These are phyloP conservation scores for Aureobasidium sp. DNA, from an alignment of 2,329 filamentous ascomycete genomes.

Conservation along the genomic window DNA sequence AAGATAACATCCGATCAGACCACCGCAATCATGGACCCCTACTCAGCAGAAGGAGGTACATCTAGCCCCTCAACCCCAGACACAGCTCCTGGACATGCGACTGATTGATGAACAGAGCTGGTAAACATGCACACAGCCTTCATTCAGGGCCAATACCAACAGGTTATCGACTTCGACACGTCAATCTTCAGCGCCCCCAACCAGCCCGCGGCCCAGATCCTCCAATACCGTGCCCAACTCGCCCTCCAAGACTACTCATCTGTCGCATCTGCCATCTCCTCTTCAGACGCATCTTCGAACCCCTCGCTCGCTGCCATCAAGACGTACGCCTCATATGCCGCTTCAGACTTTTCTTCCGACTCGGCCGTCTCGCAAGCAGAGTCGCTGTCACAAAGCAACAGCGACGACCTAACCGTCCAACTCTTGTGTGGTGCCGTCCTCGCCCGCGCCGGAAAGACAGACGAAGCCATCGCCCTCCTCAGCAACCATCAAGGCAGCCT, in stretches of 20 bases:
- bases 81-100: constrained; percentile 11
- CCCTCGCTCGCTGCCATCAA: constrained; percentile 72
- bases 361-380: constrained; percentile 52
- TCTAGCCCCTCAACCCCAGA: neutral
- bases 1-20: neutral
- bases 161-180: constrained; percentile 79
- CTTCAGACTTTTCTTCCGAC: constrained; percentile 27
- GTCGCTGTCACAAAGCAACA: constrained; percentile 58
- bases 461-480: constrained; percentile 75
- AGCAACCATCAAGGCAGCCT: constrained; percentile 76
- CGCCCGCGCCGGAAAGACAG: constrained; percentile 70
- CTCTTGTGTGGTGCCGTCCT: constrained; percentile 75
- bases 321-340: constrained; percentile 61
- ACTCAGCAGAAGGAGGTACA: constrained; percentile 56
- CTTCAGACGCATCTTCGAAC: constrained; percentile 49
- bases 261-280: constrained; percentile 61
- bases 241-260: constrained; percentile 71
- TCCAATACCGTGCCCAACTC: constrained; percentile 75
- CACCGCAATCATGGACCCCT: constrained; percentile 50
- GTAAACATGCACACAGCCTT: constrained; percentile 62
- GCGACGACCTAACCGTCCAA: constrained; percentile 75
- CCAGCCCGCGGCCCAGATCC: constrained; percentile 64
- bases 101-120: constrained; percentile 44
- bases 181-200: constrained; percentile 74
- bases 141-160: constrained; percentile 74